phyloP scores from a whole-genome alignment of 768 basidiomycete genomes.

The Wakefieldia striispora region DNA sequence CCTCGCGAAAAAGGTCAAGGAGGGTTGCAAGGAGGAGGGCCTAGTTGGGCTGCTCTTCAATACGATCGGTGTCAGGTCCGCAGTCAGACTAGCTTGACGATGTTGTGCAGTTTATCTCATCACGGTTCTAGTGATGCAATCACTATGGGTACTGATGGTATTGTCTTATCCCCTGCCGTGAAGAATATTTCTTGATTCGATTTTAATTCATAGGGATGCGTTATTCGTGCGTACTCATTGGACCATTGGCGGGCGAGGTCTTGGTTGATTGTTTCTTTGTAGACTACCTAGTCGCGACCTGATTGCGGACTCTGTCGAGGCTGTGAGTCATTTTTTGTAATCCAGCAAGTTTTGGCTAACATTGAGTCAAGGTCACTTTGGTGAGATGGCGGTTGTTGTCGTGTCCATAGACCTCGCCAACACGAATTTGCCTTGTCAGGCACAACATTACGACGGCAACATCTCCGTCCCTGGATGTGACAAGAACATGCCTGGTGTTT shows the following conservation, averaged over 20 bases:
- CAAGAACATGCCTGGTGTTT: constrained; percentile 90
- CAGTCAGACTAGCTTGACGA: background rate
- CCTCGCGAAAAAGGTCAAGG: constrained; percentile 75
- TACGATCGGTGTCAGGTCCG: constrained; percentile 79
- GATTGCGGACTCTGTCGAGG: constrained; percentile 88
- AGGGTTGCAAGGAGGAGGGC: constrained; percentile 78
- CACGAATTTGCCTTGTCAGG: constrained; percentile 38
- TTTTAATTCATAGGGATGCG: constrained; percentile 61
- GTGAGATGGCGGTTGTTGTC: constrained; percentile 30
- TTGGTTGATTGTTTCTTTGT: constrained; percentile 1
- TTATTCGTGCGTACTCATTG: constrained; percentile 61
- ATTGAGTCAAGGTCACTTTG: constrained; percentile 48
- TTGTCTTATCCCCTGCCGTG: constrained; percentile 16
- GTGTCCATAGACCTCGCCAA: background rate
- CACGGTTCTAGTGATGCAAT: constrained; percentile 64
- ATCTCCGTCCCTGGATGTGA: constrained; percentile 87
- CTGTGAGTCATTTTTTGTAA: constrained; percentile 41
- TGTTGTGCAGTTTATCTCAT: background rate
- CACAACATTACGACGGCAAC: constrained; percentile 87
- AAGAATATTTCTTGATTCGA: background rate
- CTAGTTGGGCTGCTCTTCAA: constrained; percentile 82
- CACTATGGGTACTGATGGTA: constrained; percentile 87
- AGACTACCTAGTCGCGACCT: constrained; percentile 85
- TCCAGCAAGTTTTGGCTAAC: constrained; percentile 6
- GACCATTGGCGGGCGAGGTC: background rate